These are phyloP conservation scores for Pichia sp. DNA, from an alignment of 1,139 yeast genomes.

Conservation along the genomic window DNA sequence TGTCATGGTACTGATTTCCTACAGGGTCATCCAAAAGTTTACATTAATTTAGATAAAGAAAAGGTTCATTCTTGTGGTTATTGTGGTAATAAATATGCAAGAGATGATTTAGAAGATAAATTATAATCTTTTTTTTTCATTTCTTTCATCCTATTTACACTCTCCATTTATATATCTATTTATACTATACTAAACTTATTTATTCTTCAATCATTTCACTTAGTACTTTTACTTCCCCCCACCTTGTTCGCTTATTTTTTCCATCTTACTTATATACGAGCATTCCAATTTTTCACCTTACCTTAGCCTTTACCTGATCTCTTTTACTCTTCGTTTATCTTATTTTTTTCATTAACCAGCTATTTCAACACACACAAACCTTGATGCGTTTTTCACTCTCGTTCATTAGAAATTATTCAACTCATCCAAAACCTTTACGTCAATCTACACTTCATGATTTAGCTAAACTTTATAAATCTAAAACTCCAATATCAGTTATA, in stretches of 20 bases:
- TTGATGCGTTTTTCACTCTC: neutral
- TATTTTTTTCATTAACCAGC: too few relatives aligned
- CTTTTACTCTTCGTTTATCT: too few relatives aligned
- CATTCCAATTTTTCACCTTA: too few relatives aligned
- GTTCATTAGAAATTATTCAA: conserved; percentile 3
- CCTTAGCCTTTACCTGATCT: too few relatives aligned
- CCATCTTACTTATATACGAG: too few relatives aligned
- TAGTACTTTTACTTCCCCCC: too few relatives aligned
- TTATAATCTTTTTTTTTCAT: conserved; percentile 7
- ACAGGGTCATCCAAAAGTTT: conserved; percentile 83
- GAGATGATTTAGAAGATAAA: conserved; percentile 30
- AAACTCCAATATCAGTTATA: conserved; percentile 56
- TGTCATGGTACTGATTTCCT: conserved; percentile 69
- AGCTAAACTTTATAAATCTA: conserved; percentile 33
- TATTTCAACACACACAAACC: neutral
- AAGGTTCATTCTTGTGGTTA: conserved; percentile 70
- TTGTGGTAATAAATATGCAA: conserved; percentile 67
- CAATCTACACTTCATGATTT: conserved; percentile 41
- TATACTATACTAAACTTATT: neutral
- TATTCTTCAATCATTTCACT: too few relatives aligned
- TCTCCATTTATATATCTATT: neutral
- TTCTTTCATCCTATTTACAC: neutral
- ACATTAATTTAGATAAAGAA: conserved; percentile 73
- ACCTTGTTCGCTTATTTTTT: too few relatives aligned
- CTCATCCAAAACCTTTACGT: conserved; percentile 7